These are phyloP conservation scores for Lagenidium sp. DNA, from an alignment of 352 stramenopile genomes.

Conservation along the genomic window DNA sequence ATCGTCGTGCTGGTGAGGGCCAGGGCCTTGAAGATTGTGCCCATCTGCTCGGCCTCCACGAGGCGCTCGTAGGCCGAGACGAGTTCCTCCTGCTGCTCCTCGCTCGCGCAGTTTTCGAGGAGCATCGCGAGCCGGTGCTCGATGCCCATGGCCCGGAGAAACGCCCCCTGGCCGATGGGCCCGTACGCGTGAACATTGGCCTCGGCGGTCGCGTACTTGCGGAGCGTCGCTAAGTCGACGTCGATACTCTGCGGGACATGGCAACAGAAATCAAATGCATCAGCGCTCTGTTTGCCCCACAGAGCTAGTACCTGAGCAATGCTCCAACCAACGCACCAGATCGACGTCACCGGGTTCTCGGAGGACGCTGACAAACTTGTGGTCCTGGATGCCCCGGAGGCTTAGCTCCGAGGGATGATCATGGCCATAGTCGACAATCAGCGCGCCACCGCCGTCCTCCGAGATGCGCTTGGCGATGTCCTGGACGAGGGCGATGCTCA, in stretches of 20 bases:
- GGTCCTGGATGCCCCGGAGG: conserved; percentile 91
- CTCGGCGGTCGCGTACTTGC: conserved; percentile 48
- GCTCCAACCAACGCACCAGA: conserved; percentile 44
- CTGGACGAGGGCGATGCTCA: conserved; percentile 87
- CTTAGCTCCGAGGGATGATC: conserved; percentile 86
- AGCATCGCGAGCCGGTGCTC: conserved; percentile 87
- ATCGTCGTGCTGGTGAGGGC: conserved; percentile 64
- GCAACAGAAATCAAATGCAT: too few species aligned
- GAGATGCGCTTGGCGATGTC: conserved; percentile 88
- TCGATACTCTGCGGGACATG: conserved; percentile 52
- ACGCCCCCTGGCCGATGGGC: conserved; percentile 87
- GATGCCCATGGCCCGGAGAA: conserved; percentile 94
- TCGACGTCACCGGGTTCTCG: conserved; percentile 91
- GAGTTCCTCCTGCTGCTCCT: conserved; percentile 85
- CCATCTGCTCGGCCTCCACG: conserved; percentile 90
- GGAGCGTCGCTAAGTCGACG: conserved; percentile 83
- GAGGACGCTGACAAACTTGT: conserved; percentile 92
- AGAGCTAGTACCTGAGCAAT: too few species aligned
- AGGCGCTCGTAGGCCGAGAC: conserved; percentile 91
- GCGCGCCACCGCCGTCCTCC: conserved; percentile 70
- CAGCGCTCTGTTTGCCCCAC: too few species aligned
- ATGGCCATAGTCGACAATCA: conserved; percentile 95
- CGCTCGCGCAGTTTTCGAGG: conserved; percentile 76
- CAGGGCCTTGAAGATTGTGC: conserved; percentile 92
- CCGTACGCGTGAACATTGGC: conserved; percentile 70